Evolutionary conservation across 2,329 filamentous ascomycete species (phyloP), one percentile per base, ranked within the genome.

Genomic region (Aspergillus ruber): DNA sequence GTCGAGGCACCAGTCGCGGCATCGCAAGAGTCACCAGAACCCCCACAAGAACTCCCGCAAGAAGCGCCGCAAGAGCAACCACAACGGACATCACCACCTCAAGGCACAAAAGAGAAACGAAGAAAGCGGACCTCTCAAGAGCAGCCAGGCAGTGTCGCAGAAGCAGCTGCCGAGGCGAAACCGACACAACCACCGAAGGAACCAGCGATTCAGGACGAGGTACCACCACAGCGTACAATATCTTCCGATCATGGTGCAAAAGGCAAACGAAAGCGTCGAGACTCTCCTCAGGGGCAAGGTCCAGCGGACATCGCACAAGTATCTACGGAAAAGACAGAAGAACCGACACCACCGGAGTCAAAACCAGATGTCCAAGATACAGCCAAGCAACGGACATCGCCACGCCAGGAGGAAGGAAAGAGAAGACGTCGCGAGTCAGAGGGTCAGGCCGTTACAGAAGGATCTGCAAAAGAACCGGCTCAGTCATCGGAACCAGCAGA

Each of bases 201-300:
- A 15, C 15, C 13, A 35, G 7, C n/a, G n/a, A 17, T 8, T n/a
- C 33, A 39, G 17, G 36, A 13, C 10, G 5, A 15, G 4, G 8
- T 6, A 39, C 7, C 7, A 39, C 36, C 36, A 13, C 36, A 39
- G 3, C 36, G 36, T 18, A 39, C 36, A 13, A 18, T 18, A 39
- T 18, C 25, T 4, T 10, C 25, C 4, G 25, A 6, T 39, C 36
- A 18, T 21, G 17, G 9, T 20, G 36, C 41, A 5, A 49, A 47
- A 15, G 36, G 42, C n/a, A 52, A 47, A 15, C 48, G 44, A 20
- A 55, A 44, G 36, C 35, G 44, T 20, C 43, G 49, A 44, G 43
- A 46, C 18, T 35, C 43, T 12, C 8, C 36, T 10, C 10, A 39
- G 9, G 18, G 21, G 15, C 6, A 39, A 20, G 15, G 8, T 10